phyloP scores from a whole-genome alignment of 805 yeast species.

The Barnettozyma vustinii region DNA sequence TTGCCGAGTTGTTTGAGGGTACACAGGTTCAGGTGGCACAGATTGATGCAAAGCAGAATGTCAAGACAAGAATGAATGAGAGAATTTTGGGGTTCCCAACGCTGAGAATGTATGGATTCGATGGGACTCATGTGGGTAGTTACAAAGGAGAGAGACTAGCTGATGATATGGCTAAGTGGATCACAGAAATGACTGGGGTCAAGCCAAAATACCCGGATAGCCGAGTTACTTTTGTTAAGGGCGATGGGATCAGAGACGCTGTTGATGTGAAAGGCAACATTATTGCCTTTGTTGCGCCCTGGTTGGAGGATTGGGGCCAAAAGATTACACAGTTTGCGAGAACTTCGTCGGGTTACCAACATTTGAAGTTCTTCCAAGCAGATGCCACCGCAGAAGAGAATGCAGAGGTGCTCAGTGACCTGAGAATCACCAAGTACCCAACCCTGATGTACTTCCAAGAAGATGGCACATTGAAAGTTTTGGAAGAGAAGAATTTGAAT shows the following conservation, averaged over 20 bases:
- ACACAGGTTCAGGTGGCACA: constrained; percentile 31
- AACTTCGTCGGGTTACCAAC: constrained; percentile 22
- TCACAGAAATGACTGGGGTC: constrained; percentile 30
- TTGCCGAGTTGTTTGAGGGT: constrained; percentile 39
- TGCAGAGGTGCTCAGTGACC: constrained; percentile 25
- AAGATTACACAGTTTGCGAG: constrained; percentile 29
- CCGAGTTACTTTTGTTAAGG: constrained; percentile 10
- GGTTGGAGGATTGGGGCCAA: constrained; percentile 30
- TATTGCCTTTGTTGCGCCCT: constrained; percentile 33
- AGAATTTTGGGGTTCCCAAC: constrained; percentile 43
- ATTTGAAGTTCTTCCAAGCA: constrained; percentile 27
- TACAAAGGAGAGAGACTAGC: constrained; percentile 33
- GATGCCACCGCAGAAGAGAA: constrained; percentile 28
- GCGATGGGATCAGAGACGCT: constrained; percentile 11
- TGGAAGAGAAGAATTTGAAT: constrained; percentile 18
- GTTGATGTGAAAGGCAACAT: constrained; percentile 11
- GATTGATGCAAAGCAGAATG: constrained; percentile 30
- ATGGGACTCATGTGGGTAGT: constrained; percentile 34
- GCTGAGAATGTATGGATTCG: constrained; percentile 38
- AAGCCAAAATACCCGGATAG: constrained; percentile 28
- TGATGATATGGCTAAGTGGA: constrained; percentile 27
- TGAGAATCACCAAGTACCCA: constrained; percentile 28
- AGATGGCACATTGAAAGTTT: constrained; percentile 7
- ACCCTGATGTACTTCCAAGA: constrained; percentile 23
- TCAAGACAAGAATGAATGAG: constrained; percentile 34